A percentile compares a stretch with the other conserved stretches of the same genome.
Evolutionary conservation across 306 rosid species (phyloP).

Genomic region (Boehmeria nivea): DNA sequence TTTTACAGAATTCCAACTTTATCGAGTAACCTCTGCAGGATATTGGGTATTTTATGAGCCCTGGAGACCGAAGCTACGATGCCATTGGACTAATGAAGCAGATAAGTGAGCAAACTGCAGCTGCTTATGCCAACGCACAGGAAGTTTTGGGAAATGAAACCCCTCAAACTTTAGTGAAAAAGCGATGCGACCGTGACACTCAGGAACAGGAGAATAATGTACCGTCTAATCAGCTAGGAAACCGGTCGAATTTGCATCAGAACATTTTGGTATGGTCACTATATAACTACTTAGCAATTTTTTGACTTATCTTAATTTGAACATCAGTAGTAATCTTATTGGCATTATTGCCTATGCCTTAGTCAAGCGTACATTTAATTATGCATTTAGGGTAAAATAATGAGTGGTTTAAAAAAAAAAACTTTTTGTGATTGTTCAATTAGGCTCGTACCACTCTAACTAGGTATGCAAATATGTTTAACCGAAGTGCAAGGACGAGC

Average conservation of each 20-base stretch:
- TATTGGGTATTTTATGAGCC: slow-evolving; percentile 76
- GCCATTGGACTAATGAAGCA: slow-evolving; percentile 89
- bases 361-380: too few relatives aligned
- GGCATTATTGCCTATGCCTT: too few relatives aligned
- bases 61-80: slow-evolving; percentile 77
- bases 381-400: too few relatives aligned
- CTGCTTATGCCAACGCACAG: slow-evolving; percentile 78
- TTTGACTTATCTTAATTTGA: too few relatives aligned
- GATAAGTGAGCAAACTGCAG: slow-evolving; percentile 77
- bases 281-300: too few relatives aligned
- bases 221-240: slow-evolving; percentile 19
- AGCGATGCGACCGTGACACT: slow-evolving; percentile 20
- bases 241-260: slow-evolving; percentile 41
- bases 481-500: too few relatives aligned
- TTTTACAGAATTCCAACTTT: too few relatives aligned
- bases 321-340: too few relatives aligned
- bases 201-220: slow-evolving; percentile 26
- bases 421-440: too few relatives aligned
- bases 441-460: too few relatives aligned
- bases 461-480: too few relatives aligned
- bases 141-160: slow-evolving; percentile 69
- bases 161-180: slow-evolving; percentile 44
- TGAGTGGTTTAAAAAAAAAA: neutral
- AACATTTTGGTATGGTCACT: slow-evolving; percentile 45
- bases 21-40: too few relatives aligned